Base-by-base conservation (phyloP, 1,284 basidiomycete genomes). In the Vanrija sp. region DNA sequence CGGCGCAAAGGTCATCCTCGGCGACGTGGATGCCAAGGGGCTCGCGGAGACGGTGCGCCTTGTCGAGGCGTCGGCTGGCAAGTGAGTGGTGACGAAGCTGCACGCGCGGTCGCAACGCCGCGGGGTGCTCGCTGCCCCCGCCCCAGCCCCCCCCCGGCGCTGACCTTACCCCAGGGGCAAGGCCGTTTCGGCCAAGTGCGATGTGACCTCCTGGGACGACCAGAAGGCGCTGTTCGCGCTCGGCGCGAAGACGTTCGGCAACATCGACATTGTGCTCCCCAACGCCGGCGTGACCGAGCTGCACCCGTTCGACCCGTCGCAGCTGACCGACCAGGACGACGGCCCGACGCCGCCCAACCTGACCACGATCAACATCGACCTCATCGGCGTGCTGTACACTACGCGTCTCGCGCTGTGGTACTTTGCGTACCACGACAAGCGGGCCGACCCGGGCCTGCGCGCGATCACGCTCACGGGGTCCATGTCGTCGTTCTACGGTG, bases 21-120 rank as follows among this genome's bases (percentile, higher is more conserved):
- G 59, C 26, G 59, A 61, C 14, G 52, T 61, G 1, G 49, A 61
- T 28, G 46, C 26, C 10, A 38, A 40, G 38, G 55, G 52, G 5
- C 50, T 61, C 7, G 43, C 40, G 6, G 50, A 54, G 55, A 61
- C 59, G n/a, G 38, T 23, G 12, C 2, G 19, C 5, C 26, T 45
- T 9, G 42, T 57, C 5, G 43, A 50, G 62, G 84, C 9, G 8
- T n/a, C 23, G 38, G 43, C 44, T 14, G 54, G 54, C 5, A 21
- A 28, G 52, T 54, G 47, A 43, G 47, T 38, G n/a, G n/a, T n/a
- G n/a, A n/a, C n/a, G n/a, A n/a, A 4, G 28, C 18, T 45, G 5
- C n/a, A n/a, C n/a, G n/a, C n/a, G n/a, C n/a, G n/a, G n/a, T n/a
- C n/a, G n/a, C n/a, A n/a, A n/a, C n/a, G n/a, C n/a, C n/a, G n/a